Conservation (phyloP, 495 filamentous ascomycete species). For the Xylaria telfairii region DNA sequence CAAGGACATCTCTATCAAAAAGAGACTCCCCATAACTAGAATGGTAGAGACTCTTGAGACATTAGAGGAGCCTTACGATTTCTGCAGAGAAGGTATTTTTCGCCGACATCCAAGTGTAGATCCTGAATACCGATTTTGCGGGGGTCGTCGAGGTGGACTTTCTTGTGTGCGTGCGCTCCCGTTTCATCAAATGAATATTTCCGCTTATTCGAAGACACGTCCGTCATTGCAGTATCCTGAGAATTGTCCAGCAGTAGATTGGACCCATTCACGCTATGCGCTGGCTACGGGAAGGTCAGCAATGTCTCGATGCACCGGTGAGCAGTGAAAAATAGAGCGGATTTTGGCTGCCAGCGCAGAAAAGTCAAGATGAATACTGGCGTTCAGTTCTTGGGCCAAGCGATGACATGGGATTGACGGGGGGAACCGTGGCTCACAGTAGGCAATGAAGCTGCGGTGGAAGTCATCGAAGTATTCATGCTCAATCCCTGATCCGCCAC, state of each 20-base stretch:
- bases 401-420: background rate
- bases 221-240: constrained; percentile 49
- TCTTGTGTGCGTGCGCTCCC: constrained; percentile 59
- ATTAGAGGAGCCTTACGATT: constrained; percentile 64
- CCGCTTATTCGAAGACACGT: constrained; percentile 58
- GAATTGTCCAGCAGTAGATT: constrained; percentile 46
- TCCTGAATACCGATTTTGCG: constrained; percentile 60
- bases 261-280: constrained; percentile 64
- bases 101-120: constrained; percentile 62
- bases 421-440: constrained; percentile 38
- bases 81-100: constrained; percentile 65
- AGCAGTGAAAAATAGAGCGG: background rate
- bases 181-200: constrained; percentile 56
- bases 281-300: constrained; percentile 39
- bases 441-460: constrained; percentile 52
- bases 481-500: constrained; percentile 51
- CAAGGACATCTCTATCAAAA: constrained; percentile 24
- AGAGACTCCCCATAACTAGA: constrained; percentile 18
- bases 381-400: background rate
- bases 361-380: background rate
- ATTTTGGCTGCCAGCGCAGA: background rate
- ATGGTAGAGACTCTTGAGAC: constrained; percentile 36
- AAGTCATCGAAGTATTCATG: constrained; percentile 52
- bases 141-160: constrained; percentile 57
- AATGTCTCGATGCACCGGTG: constrained; percentile 10